These are phyloP conservation scores for Protomyces inouyei DNA, from an alignment of 1,139 yeast genomes.

Conservation along the genomic window DNA sequence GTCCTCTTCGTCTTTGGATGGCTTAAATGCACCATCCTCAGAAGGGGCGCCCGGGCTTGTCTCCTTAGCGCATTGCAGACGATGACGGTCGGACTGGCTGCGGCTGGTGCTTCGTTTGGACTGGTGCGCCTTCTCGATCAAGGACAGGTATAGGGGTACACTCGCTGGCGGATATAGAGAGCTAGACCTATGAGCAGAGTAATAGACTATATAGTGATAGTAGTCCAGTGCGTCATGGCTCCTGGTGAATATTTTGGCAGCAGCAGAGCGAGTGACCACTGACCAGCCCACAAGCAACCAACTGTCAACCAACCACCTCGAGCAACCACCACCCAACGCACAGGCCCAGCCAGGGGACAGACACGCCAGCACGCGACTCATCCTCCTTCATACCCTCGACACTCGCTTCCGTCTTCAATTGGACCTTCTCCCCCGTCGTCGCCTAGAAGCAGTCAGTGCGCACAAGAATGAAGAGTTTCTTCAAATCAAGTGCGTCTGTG, in stretches of 20 bases:
- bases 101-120: conserved; percentile 96
- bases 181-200: no score
- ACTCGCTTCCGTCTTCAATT: no score
- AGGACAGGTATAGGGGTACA: background rate
- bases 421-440: background rate
- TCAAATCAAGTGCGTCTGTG: conserved; percentile 1
- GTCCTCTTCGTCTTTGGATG: conserved; percentile 86
- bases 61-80: conserved; percentile 74
- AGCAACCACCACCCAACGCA: background rate
- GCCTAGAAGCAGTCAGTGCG: background rate
- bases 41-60: conserved; percentile 30
- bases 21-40: conserved; percentile 68
- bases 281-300: no score
- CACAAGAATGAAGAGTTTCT: conserved; percentile 19
- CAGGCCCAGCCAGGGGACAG: no score
- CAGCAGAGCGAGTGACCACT: no score
- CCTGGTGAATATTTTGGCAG: background rate
- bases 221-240: background rate
- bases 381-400: no score
- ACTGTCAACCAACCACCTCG: background rate
- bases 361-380: no score
- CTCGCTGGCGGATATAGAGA: no score
- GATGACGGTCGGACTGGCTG: conserved; percentile 88
- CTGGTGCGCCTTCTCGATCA: conserved; percentile 53
- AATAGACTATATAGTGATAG: background rate